Conservation (phyloP, 116 monocot species). For the Phalaenopsis hybrid region DNA sequence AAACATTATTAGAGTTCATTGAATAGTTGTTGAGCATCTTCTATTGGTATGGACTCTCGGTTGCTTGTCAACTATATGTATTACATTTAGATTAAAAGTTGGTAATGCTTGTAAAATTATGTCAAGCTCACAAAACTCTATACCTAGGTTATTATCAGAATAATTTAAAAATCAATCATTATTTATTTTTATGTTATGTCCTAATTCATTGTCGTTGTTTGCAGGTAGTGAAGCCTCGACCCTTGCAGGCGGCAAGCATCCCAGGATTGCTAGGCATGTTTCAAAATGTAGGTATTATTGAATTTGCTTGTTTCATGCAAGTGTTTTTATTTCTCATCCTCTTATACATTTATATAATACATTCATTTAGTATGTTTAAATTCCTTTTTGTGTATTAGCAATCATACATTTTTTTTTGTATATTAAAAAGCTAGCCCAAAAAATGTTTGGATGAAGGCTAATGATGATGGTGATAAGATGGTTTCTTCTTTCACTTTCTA, state of each 20-base stretch:
- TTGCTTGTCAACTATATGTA: background rate
- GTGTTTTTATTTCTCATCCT: background rate
- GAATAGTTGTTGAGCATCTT: background rate
- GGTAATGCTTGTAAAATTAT: constrained; percentile 1
- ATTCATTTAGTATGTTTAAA: background rate
- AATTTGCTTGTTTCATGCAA: background rate
- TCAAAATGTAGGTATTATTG: constrained; percentile 61
- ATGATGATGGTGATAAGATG: background rate
- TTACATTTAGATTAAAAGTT: background rate
- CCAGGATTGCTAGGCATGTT: constrained; percentile 96
- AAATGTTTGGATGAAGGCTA: background rate
- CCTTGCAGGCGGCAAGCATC: constrained; percentile 90
- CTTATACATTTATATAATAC: background rate
- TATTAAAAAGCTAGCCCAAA: background rate
- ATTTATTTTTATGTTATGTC: background rate
- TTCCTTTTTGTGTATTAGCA: background rate
- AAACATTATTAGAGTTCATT: background rate
- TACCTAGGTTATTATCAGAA: background rate
- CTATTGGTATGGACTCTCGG: background rate
- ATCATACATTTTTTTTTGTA: background rate
- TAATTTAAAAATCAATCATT: background rate
- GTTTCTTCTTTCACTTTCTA: background rate
- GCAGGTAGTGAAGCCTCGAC: constrained; percentile 89
- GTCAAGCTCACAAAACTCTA: background rate
- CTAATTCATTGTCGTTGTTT: constrained; percentile 6